phyloP scores from a whole-genome alignment of 75 land plant species.

The Larix kaempferi region DNA sequence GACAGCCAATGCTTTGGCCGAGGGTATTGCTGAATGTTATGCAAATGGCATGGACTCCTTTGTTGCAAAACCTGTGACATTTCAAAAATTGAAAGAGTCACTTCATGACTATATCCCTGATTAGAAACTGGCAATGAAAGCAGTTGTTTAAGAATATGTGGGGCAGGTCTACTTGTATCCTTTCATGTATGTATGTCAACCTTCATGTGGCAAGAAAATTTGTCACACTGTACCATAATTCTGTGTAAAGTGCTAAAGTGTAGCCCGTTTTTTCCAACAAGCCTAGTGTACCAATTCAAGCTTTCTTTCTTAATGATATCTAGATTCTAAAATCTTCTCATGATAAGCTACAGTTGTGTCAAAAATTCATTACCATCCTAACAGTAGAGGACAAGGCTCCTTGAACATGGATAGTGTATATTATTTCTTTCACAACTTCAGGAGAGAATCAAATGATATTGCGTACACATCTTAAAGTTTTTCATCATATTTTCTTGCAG shows the following conservation, averaged over 20 bases:
- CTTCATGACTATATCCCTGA: conserved; percentile 46
- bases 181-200: conserved; percentile 9
- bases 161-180: too few relatives aligned
- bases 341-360: not conserved
- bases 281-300: not conserved
- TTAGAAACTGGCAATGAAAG: conserved; percentile 15
- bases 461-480: not conserved
- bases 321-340: not conserved
- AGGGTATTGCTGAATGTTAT: conserved; percentile 68
- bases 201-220: conserved; percentile 8
- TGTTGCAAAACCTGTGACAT: conserved; percentile 77
- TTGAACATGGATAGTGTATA: conserved; percentile 5
- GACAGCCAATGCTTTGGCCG: conserved; percentile 81
- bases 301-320: conserved; percentile 2
- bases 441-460: conserved; percentile 8
- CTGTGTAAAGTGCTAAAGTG: conserved; percentile 9
- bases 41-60: conserved; percentile 87
- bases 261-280: conserved; percentile 5
- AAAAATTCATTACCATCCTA: conserved; percentile 4
- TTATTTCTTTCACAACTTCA: not conserved
- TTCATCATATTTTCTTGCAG: not conserved
- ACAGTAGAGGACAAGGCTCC: conserved; percentile 3
- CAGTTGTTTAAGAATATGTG: too few relatives aligned
- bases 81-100: conserved; percentile 60
- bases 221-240: conserved; percentile 10